phyloP scores from a whole-genome alignment of 139 green algal species.

The Auxenochlorella pyrenoidosa region DNA sequence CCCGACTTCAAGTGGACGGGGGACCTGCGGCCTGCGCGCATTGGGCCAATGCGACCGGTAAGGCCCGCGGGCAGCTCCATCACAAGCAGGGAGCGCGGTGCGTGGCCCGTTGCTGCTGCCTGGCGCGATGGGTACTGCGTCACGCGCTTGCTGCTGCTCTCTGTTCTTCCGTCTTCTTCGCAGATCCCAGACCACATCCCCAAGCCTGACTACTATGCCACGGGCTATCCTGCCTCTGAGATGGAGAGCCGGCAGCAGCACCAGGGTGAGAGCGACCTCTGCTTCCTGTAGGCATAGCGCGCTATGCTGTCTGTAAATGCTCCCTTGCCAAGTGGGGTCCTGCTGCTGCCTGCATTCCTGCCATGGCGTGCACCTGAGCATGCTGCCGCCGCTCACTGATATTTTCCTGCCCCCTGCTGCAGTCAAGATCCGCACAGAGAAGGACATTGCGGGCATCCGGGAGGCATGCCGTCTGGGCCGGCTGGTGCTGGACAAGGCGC shows the following conservation, averaged over 20 bases:
- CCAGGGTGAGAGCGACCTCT: constrained; percentile 37
- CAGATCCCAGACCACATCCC: constrained; percentile 80
- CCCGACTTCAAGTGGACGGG: constrained; percentile 92
- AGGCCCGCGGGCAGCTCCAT: not conserved
- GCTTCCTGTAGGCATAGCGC: not conserved
- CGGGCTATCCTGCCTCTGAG: constrained; percentile 75
- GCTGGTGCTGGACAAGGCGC: constrained; percentile 86
- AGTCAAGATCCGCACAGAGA: constrained; percentile 67
- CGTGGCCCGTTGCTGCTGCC: no score
- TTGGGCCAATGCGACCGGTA: constrained; percentile 78
- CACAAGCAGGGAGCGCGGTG: not conserved
- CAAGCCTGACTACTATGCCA: constrained; percentile 77
- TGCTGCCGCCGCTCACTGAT: no score
- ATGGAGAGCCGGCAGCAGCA: constrained; percentile 80
- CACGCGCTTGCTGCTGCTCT: not conserved
- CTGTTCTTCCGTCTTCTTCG: not conserved
- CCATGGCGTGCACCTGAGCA: no score
- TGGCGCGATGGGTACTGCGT: no score
- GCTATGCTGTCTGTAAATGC: no score
- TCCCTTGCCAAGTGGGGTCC: not conserved
- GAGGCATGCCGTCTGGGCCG: constrained; percentile 75
- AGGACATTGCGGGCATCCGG: constrained; percentile 81
- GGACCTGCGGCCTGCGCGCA: constrained; percentile 75
- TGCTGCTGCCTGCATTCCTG: not conserved
- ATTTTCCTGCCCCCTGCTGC: not conserved